Evolutionary conservation across 169 alveolate species (phyloP).

Genomic region (Babesia bovis): DNA sequence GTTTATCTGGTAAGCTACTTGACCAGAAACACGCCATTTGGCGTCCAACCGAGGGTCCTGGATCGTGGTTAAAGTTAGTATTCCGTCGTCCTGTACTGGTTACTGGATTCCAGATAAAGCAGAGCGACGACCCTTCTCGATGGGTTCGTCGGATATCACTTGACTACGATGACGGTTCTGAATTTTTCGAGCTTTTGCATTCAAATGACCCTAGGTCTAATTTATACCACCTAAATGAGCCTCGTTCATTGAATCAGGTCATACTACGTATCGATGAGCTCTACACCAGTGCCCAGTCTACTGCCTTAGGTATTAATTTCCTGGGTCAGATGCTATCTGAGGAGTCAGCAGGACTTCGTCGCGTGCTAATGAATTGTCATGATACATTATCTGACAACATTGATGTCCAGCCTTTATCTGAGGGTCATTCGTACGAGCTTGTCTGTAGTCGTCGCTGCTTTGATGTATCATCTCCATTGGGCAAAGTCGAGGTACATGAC

Average conservation of each 20-base stretch:
- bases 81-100: constrained; percentile 71
- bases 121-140: constrained; percentile 67
- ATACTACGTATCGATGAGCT: constrained; percentile 23
- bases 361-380: constrained; percentile 18
- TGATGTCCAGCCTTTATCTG: constrained; percentile 27
- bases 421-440: constrained; percentile 27
- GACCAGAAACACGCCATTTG: constrained; percentile 68
- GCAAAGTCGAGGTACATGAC: not conserved
- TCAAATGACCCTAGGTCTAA: constrained; percentile 65
- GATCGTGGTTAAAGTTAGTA: constrained; percentile 59
- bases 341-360: constrained; percentile 17
- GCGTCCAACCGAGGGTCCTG: constrained; percentile 67
- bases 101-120: constrained; percentile 65
- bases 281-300: constrained; percentile 15
- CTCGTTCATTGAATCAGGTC: constrained; percentile 58
- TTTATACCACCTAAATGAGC: constrained; percentile 60
- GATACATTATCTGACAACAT: constrained; percentile 22
- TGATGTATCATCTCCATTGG: not conserved
- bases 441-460: constrained; percentile 19
- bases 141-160: constrained; percentile 74
- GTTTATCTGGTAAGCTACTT: constrained; percentile 57
- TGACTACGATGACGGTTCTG: constrained; percentile 64
- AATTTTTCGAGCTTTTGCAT: constrained; percentile 65
- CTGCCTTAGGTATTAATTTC: constrained; percentile 26
- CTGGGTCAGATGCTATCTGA: constrained; percentile 19